A percentile compares a stretch with the other conserved stretches of the same genome.
Evolutionary conservation across 2,329 filamentous ascomycete genomes (phyloP).

Genomic region (Ophiosphaerella korrae): DNA sequence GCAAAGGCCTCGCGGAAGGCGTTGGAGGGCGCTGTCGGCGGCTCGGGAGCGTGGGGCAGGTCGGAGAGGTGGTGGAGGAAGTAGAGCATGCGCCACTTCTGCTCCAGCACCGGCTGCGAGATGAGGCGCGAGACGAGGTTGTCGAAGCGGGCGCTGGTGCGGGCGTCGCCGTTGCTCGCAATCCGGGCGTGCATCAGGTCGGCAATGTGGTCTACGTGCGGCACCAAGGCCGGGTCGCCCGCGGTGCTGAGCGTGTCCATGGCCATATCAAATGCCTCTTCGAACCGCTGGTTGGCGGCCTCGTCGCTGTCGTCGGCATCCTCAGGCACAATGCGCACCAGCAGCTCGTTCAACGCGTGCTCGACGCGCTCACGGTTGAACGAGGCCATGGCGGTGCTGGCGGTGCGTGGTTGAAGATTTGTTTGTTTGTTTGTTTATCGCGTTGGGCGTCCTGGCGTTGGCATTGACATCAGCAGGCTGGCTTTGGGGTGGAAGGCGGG

Average conservation of each 20-base stretch:
- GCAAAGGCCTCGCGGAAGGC: conserved; percentile 56
- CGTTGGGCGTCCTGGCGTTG: neutral
- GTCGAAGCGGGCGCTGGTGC: conserved; percentile 78
- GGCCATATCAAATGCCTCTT: conserved; percentile 62
- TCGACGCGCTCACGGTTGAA: conserved; percentile 67
- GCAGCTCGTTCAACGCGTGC: conserved; percentile 78
- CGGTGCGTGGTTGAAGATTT: conserved; percentile 24
- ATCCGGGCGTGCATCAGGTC: conserved; percentile 91
- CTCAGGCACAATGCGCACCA: conserved; percentile 73
- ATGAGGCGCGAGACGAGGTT: conserved; percentile 89
- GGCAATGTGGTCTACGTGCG: conserved; percentile 87
- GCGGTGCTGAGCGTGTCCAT: conserved; percentile 52
- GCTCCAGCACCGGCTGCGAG: conserved; percentile 86
- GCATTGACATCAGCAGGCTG: neutral
- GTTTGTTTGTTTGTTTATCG: neutral
- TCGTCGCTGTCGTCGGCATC: conserved; percentile 70
- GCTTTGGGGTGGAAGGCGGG: conserved; percentile 4
- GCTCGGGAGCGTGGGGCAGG: conserved; percentile 39
- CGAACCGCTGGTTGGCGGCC: conserved; percentile 70
- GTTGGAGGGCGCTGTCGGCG: conserved; percentile 35
- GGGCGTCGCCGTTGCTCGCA: conserved; percentile 67
- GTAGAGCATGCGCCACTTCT: conserved; percentile 97
- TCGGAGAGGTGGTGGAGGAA: conserved; percentile 84
- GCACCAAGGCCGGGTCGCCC: conserved; percentile 60
- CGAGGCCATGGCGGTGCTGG: conserved; percentile 40